These are phyloP conservation scores for Pseudopithomyces chartarum DNA, from an alignment of 2,329 filamentous ascomycete species.

Conservation along the genomic window DNA sequence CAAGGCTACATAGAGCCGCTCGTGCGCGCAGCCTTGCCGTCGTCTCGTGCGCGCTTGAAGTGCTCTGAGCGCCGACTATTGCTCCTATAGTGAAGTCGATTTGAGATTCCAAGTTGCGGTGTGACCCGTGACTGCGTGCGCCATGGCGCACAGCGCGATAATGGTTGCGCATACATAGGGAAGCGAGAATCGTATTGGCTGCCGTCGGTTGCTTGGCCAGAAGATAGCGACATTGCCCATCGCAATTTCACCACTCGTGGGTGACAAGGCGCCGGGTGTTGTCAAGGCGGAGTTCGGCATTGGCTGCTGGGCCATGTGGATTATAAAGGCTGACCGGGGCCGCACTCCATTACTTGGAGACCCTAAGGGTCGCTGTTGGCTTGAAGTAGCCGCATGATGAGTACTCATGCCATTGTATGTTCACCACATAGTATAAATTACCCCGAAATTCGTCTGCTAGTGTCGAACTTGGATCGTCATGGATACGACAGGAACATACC, in stretches of 20 bases:
- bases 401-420: too few relatives aligned
- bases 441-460: too few relatives aligned
- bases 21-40: neutral
- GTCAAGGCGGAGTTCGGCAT: slow-evolving; percentile 1
- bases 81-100: neutral
- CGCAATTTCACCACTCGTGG: slow-evolving; percentile 1
- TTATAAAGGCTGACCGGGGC: neutral
- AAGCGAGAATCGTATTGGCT: neutral
- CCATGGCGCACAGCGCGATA: neutral
- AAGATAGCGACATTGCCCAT: neutral
- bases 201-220: neutral
- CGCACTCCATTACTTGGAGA: neutral
- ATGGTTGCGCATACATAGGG: neutral
- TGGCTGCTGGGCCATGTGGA: neutral
- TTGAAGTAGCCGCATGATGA: too few relatives aligned
- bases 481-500: too few relatives aligned
- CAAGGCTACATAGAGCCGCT: neutral
- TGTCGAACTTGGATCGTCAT: too few relatives aligned
- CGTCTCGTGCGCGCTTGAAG: neutral
- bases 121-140: neutral
- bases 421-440: too few relatives aligned
- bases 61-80: neutral
- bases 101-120: neutral
- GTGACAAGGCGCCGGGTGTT: neutral
- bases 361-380: too few relatives aligned